These are phyloP conservation scores for Phytopythium cucurbitacearum DNA, from an alignment of 352 stramenopile genomes.

Conservation along the genomic window DNA sequence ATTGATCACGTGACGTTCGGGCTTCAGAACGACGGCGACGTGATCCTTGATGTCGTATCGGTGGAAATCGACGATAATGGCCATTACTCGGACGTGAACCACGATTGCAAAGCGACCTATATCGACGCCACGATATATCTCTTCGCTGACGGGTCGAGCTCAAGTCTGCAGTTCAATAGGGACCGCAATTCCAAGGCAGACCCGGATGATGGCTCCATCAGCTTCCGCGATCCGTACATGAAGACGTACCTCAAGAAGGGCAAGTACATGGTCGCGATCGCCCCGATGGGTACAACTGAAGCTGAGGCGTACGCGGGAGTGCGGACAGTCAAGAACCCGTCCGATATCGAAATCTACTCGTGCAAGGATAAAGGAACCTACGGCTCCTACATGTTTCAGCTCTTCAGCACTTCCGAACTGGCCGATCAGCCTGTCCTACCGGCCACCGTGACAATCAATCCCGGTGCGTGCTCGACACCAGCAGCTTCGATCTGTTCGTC, in stretches of 20 bases:
- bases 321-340: constrained; percentile 17
- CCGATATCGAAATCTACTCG: constrained; percentile 24
- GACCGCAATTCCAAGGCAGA: neutral
- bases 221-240: constrained; percentile 44
- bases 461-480: neutral
- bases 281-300: constrained; percentile 17
- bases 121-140: constrained; percentile 60
- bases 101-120: constrained; percentile 55
- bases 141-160: constrained; percentile 34
- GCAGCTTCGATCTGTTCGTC: constrained; percentile 1
- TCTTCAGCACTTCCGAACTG: constrained; percentile 23
- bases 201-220: constrained; percentile 37
- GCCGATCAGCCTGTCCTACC: neutral
- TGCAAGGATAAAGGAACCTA: constrained; percentile 17
- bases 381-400: constrained; percentile 30
- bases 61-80: constrained; percentile 54
- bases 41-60: constrained; percentile 56
- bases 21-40: constrained; percentile 30
- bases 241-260: constrained; percentile 44
- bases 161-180: neutral
- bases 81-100: constrained; percentile 52
- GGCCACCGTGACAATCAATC: neutral
- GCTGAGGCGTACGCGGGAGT: constrained; percentile 19
- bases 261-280: constrained; percentile 37
- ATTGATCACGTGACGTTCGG: constrained; percentile 55